phyloP scores from a whole-genome alignment of 192 early-diverging fungal genomes.

The Backusella morwellensis region DNA sequence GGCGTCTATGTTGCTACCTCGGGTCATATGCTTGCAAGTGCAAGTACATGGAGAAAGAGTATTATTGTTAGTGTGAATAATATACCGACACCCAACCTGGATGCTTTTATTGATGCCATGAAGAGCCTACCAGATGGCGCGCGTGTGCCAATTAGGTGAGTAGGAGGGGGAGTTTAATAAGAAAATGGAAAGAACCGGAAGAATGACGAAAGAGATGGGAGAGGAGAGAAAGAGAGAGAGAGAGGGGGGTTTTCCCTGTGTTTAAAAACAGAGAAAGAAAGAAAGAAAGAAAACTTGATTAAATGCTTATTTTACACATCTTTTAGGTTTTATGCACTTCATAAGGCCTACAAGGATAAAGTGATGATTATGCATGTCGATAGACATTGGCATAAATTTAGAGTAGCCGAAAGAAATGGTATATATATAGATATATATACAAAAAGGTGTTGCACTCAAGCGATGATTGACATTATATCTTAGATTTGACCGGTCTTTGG shows the following conservation, averaged over 20 bases:
- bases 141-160: slow-evolving; percentile 48
- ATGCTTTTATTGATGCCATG: slow-evolving; percentile 66
- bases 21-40: slow-evolving; percentile 68
- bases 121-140: slow-evolving; percentile 61
- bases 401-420: slow-evolving; percentile 76
- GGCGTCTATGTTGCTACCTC: slow-evolving; percentile 80
- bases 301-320: background rate
- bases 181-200: background rate
- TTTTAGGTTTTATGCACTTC: slow-evolving; percentile 69
- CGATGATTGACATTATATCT: background rate
- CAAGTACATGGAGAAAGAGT: slow-evolving; percentile 64
- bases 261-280: too few species aligned
- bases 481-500: slow-evolving; percentile 78
- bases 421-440: slow-evolving; percentile 9
- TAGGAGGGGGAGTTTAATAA: background rate
- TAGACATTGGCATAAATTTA: slow-evolving; percentile 84
- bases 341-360: slow-evolving; percentile 78
- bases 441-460: background rate
- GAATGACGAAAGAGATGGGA: background rate
- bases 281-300: background rate
- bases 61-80: slow-evolving; percentile 67
- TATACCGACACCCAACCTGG: slow-evolving; percentile 62
- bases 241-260: background rate
- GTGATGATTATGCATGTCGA: slow-evolving; percentile 85
- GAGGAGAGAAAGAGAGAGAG: too few species aligned